Conservation (phyloP, 805 yeast genomes). For the Kluyveromyces wickerhamii region DNA sequence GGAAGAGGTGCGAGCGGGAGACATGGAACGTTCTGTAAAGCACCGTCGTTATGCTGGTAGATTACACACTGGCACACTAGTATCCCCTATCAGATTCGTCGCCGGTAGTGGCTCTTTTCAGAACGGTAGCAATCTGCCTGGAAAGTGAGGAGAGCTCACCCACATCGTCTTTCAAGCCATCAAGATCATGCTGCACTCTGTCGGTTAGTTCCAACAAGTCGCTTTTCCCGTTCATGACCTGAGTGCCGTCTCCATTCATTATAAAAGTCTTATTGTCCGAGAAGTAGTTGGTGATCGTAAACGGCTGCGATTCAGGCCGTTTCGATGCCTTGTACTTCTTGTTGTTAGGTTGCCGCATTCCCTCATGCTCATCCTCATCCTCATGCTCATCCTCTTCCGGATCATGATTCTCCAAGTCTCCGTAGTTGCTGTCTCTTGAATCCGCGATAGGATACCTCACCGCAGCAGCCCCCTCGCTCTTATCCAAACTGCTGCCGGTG, state of each 20-base stretch:
- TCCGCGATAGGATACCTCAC: too few relatives aligned
- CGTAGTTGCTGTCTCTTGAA: neutral
- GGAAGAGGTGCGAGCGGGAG: too few relatives aligned
- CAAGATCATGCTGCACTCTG: neutral
- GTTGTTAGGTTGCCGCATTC: neutral
- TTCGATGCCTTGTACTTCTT: neutral
- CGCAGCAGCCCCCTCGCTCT: too few relatives aligned
- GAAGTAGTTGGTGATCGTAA: constrained; percentile 3
- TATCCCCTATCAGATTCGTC: constrained; percentile 7
- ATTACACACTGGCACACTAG: too few relatives aligned
- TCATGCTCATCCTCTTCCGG: constrained; percentile 3
- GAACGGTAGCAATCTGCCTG: constrained; percentile 1
- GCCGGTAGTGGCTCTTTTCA: constrained; percentile 3
- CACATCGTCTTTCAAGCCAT: constrained; percentile 1
- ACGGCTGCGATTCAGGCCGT: constrained; percentile 2
- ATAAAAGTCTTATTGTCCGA: constrained; percentile 4
- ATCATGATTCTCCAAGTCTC: constrained; percentile 1
- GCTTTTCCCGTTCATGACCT: neutral
- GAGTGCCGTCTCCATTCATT: constrained; percentile 4
- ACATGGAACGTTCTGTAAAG: too few relatives aligned
- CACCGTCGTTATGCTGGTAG: too few relatives aligned
- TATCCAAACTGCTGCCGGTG: too few relatives aligned
- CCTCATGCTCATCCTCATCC: too few relatives aligned
- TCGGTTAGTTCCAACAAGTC: constrained; percentile 2
- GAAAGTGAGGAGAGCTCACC: constrained; percentile 3